phyloP scores from a whole-genome alignment of 441 rosid genomes.

The Gossypium gossypioides region DNA sequence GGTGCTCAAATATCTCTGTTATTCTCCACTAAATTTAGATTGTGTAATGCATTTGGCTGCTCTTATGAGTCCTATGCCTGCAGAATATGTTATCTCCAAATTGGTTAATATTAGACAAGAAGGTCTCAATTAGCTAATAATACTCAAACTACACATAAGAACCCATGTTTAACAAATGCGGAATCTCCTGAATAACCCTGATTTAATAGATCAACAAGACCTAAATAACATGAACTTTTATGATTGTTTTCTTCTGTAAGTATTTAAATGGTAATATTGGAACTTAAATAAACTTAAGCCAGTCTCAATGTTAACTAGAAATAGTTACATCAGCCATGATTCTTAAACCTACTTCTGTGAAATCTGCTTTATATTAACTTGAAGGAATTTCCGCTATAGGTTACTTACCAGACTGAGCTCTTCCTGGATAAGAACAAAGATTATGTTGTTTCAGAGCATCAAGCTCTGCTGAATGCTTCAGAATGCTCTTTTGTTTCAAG shows the following conservation, averaged over 20 bases:
- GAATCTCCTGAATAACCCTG: not conserved
- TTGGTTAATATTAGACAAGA: not conserved
- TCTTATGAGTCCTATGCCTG: not conserved
- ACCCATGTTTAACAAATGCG: not conserved
- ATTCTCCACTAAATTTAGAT: not conserved
- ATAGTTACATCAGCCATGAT: slow-evolving; percentile 2
- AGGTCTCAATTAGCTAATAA: not conserved
- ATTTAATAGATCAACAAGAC: not conserved
- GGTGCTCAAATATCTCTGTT: not conserved
- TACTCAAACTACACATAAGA: not conserved
- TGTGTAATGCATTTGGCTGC: not conserved
- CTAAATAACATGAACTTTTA: not conserved
- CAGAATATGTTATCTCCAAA: not conserved
- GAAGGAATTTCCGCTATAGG: slow-evolving; percentile 31
- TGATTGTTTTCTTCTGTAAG: not conserved
- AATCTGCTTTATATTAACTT: slow-evolving; percentile 1
- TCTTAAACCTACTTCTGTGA: not conserved
- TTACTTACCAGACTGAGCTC: slow-evolving; percentile 80
- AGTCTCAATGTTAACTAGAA: not conserved
- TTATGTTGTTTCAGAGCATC: slow-evolving; percentile 90
- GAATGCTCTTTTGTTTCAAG: slow-evolving; percentile 70
- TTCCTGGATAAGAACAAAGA: slow-evolving; percentile 98
- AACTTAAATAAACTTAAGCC: not conserved
- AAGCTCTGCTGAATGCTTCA: slow-evolving; percentile 68
- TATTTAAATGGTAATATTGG: not conserved